These are phyloP conservation scores for Vitis rupestris DNA, from an alignment of 164 flowering plant species.

Conservation along the genomic window DNA sequence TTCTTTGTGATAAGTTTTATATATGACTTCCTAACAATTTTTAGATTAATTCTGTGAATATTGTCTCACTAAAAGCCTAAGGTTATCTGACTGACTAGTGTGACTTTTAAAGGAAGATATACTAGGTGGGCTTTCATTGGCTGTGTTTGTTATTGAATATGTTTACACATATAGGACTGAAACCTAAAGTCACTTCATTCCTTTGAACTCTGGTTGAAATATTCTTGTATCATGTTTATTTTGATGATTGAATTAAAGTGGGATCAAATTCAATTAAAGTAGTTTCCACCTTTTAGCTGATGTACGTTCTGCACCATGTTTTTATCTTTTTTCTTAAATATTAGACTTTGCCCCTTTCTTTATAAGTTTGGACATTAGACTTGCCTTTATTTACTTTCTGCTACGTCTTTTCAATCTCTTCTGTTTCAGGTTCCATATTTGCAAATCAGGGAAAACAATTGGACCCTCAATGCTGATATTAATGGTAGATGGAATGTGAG, in stretches of 20 bases:
- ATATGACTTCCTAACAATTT: too few species aligned
- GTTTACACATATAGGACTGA: too few species aligned
- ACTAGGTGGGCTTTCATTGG: too few species aligned
- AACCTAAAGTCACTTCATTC: neutral
- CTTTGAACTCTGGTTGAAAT: neutral
- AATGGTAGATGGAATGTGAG: conserved; percentile 89
- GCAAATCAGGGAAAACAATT: conserved; percentile 90
- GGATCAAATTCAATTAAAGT: too few species aligned
- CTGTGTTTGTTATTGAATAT: too few species aligned
- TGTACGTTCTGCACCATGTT: neutral
- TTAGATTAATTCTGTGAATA: too few species aligned
- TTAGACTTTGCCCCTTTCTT: too few species aligned
- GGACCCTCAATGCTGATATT: conserved; percentile 76
- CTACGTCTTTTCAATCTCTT: neutral
- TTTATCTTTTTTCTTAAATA: too few species aligned
- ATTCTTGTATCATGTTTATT: neutral
- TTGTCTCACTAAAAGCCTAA: too few species aligned
- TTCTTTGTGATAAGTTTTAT: neutral
- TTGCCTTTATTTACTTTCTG: neutral
- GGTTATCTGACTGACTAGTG: too few species aligned
- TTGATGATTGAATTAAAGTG: neutral
- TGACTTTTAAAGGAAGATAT: too few species aligned
- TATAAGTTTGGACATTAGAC: too few species aligned
- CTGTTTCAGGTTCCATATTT: conserved; percentile 70
- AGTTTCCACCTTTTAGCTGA: neutral